Base-by-base conservation (phyloP, 179 eudicot species). In the Sideroxylon spinosum region DNA sequence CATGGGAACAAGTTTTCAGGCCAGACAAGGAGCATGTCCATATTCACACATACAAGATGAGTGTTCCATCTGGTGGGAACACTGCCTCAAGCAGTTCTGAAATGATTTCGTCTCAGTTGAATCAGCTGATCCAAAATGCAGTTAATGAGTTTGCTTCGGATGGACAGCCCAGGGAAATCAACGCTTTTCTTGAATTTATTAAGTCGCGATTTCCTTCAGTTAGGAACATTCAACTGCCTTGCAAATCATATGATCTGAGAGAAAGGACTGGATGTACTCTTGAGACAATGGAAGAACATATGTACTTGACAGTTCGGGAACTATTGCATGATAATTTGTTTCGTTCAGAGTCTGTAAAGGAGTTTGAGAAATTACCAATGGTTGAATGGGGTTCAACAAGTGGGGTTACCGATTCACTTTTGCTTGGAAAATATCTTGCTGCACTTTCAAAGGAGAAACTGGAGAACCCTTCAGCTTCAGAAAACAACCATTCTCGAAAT, bases 381-480 rank as follows among this genome's bases (percentile, higher is more conserved):
- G 71, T 62, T 77, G 87, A 69, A 66, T 80, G 72, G 57, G 60
- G 79, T 72, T 67, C 68, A 50, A 78, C 80, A 50, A 82, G 79
- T 17, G 69, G 64, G 61, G 77, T 70, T 75, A 60, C 78, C 22
- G 91, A 83, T 64, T 77, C 89, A 28, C 78, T 89, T 73, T 82
- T 94, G 73, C 89, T 96, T 13, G 98, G 90, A 55, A 94, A 90
- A 86, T 96, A 94, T 78, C 79, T 94, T 49, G 93, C 97, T 63
- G 73, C 91, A 80, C 85, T 94, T 69, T 75, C 89, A 62, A 89
- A 84, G 82, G 95, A 85, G 80, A 48, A 81, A 23, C 52, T 64
- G n/a, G 89, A 86, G 71, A 78, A 60, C 71, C 79, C 90, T 52
- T 83, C 86, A 29, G 86, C 89, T 83, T 85, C 94, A 69, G 87